Base-by-base conservation (phyloP, 345 rosid species). In the Brassica rapa region DNA sequence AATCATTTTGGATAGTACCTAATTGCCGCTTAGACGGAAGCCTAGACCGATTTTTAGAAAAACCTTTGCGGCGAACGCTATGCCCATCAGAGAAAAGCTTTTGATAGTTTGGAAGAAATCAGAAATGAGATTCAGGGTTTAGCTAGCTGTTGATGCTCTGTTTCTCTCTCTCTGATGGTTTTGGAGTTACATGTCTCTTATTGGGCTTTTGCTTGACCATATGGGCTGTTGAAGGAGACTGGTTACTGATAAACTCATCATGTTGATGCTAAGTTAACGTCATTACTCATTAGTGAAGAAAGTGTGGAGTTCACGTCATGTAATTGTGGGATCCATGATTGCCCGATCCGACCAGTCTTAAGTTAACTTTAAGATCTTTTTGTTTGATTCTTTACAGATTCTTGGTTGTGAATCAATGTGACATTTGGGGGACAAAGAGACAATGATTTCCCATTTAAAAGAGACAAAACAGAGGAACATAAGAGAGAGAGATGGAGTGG, bases 231-330 rank as follows among this genome's bases (percentile, higher is more conserved):
- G 66, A 35, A n/a, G 19, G 56, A 49, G 19, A 68, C 5, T n/a
- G 61, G 8, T 62, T 51, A 49, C 6, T 46, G 49, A 51, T 55
- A 4, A 27, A 55, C 49, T 62, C 25, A 9, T 53, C 23, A 1
- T 10, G 30, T 4, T 72, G 49, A 73, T 46, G 55, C 16, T 5
- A 53, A 16, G 60, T 7, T 53, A 53, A 19, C 29, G 27, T 56
- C 11, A 72, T 2, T 21, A 51, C 12, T 56, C 11, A 72, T 2
- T 21, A 51, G 29, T 30, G 2, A 19, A 12, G 76, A 37, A 24
- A 12, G 78, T 5, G 78, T 79, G 71, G 82, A 62, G 71, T 73
- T 62, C 82, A 79, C 78, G 78, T 79, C 66, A 39, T 25, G 61
- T 5, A n/a, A 15, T 24, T 67, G 65, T 73, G 82, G 77, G 51